A percentile compares a stretch with the other conserved stretches of the same genome.
These are phyloP conservation scores for Talaromyces sp. DNA, from an alignment of 2,329 filamentous ascomycete species.

Conservation along the genomic window DNA sequence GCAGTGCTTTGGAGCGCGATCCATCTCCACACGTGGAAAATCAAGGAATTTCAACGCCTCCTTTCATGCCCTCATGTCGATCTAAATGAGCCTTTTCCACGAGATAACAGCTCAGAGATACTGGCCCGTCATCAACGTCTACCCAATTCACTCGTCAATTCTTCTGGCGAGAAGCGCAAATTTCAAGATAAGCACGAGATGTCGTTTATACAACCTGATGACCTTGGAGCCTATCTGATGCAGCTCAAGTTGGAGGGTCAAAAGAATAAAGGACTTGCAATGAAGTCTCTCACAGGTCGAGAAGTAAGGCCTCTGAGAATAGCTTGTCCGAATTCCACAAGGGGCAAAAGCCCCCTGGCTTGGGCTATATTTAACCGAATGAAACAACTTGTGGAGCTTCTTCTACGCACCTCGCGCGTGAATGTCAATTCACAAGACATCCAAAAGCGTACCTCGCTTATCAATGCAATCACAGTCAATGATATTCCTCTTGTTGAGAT, in stretches of 20 bases:
- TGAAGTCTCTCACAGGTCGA: neutral
- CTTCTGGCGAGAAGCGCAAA: too few relatives aligned
- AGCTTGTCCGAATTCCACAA: neutral
- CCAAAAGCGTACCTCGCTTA: neutral
- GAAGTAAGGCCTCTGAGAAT: neutral
- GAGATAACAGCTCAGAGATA: neutral
- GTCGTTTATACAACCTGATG: too few relatives aligned
- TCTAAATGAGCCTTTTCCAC: slow-evolving; percentile 7
- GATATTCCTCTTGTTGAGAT: slow-evolving; percentile 3
- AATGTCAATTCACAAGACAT: slow-evolving; percentile 10
- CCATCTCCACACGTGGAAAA: slow-evolving; percentile 5
- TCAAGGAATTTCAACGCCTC: slow-evolving; percentile 5
- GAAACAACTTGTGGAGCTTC: slow-evolving; percentile 8
- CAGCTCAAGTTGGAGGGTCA: too few relatives aligned
- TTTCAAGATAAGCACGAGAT: too few relatives aligned
- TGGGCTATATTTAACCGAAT: slow-evolving; percentile 5
- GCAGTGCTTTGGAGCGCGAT: slow-evolving; percentile 10
- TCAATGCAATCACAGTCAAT: slow-evolving; percentile 3
- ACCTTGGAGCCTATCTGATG: too few relatives aligned
- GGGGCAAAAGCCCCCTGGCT: neutral
- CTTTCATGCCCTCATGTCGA: slow-evolving; percentile 3
- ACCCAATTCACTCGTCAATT: too few relatives aligned
- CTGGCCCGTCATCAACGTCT: too few relatives aligned
- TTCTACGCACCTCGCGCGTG: slow-evolving; percentile 6
- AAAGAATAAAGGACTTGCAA: neutral